Evolutionary conservation across 2,329 filamentous ascomycete genomes (phyloP).

Genomic region (Scytalidium lignicola): DNA sequence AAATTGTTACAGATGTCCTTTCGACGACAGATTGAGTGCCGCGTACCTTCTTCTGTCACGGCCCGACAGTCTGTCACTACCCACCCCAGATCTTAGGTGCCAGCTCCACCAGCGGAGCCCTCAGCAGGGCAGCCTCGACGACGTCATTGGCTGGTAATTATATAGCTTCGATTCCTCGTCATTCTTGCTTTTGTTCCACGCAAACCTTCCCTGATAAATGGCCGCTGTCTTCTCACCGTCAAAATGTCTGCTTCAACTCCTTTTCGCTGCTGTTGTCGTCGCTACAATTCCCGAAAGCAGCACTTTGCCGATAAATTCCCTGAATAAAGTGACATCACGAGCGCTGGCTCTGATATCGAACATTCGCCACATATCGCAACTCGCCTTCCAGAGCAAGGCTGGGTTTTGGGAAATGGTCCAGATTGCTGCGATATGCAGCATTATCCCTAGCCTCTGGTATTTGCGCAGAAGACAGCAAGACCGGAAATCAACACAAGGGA

Average conservation of each 20-base stretch:
- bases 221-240: background rate
- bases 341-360: constrained; percentile 12
- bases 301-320: background rate
- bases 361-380: constrained; percentile 12
- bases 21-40: background rate
- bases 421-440: constrained; percentile 11
- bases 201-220: background rate
- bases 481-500: constrained; percentile 11
- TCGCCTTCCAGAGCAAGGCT: constrained; percentile 12
- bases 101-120: background rate
- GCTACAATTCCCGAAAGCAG: background rate
- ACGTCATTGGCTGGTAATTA: constrained; percentile 5
- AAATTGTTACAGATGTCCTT: background rate
- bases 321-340: constrained; percentile 3
- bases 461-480: constrained; percentile 12
- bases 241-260: background rate
- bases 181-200: constrained; percentile 6
- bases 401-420: constrained; percentile 18
- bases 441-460: constrained; percentile 19
- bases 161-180: constrained; percentile 1
- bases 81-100: background rate
- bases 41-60: background rate
- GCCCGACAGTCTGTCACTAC: background rate
- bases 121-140: constrained; percentile 1
- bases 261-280: background rate